Conservation (phyloP, 2,329 filamentous ascomycete genomes). For the Penicillium vulpinum region DNA sequence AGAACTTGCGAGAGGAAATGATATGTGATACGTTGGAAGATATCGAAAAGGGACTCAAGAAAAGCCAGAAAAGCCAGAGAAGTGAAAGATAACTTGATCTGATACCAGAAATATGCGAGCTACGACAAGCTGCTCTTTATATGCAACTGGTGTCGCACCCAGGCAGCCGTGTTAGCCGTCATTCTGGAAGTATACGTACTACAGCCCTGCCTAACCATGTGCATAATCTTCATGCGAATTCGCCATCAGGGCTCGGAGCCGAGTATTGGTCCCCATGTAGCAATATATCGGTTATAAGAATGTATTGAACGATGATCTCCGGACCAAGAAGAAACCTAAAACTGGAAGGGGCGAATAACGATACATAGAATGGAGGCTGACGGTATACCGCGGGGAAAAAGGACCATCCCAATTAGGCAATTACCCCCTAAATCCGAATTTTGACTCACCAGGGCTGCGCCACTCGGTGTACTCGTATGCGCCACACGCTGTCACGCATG, state of each 20-base stretch:
- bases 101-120: neutral
- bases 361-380: neutral
- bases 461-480: neutral
- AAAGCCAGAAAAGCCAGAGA: constrained; percentile 1
- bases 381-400: neutral
- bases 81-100: constrained; percentile 7
- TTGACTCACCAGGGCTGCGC: constrained; percentile 5
- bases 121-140: constrained; percentile 5
- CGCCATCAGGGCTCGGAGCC: constrained; percentile 4
- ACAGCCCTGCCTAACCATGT: constrained; percentile 15
- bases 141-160: constrained; percentile 3
- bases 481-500: constrained; percentile 11
- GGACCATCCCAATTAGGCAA: neutral
- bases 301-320: neutral
- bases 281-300: constrained; percentile 1
- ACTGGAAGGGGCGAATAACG: constrained; percentile 8
- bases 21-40: neutral
- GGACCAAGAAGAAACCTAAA: constrained; percentile 1
- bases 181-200: constrained; percentile 14
- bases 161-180: constrained; percentile 13
- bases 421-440: constrained; percentile 9
- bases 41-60: neutral
- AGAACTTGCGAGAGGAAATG: neutral
- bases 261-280: neutral
- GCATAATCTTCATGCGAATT: constrained; percentile 1